Conservation (phyloP, 169 alveolate genomes). For the Cryptosporidium ryanae region DNA sequence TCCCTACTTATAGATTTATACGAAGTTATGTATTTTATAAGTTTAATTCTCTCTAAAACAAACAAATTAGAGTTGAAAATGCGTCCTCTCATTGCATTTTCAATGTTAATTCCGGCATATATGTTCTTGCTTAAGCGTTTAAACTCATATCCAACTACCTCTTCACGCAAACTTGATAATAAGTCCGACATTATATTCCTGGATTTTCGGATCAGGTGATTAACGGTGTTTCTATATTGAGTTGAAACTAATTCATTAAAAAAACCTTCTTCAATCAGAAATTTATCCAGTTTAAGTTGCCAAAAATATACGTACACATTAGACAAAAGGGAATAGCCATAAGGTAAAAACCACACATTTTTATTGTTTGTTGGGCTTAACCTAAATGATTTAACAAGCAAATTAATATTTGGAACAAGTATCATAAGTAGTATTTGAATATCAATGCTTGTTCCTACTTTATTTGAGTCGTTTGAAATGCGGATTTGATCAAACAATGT, state of each 20-base stretch:
- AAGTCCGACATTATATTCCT: neutral
- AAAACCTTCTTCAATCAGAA: neutral
- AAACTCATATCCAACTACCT: neutral
- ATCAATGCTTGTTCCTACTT: neutral
- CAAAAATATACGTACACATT: conserved; percentile 23
- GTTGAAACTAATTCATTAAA: neutral
- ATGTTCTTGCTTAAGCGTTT: neutral
- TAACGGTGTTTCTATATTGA: neutral
- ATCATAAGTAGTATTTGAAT: conserved; percentile 1
- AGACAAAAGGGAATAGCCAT: conserved; percentile 25
- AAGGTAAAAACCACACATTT: conserved; percentile 11
- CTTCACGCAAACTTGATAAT: neutral
- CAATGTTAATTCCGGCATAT: neutral
- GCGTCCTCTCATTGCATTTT: neutral
- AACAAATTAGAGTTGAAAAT: neutral
- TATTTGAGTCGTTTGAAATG: neutral
- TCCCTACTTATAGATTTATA: too few relatives aligned
- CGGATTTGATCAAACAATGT: neutral
- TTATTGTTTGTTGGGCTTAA: conserved; percentile 5
- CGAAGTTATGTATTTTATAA: neutral
- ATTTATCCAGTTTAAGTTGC: conserved; percentile 6
- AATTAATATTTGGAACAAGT: conserved; percentile 18
- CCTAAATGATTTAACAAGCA: conserved; percentile 14
- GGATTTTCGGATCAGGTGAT: neutral
- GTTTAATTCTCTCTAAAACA: neutral